A percentile compares a stretch with the other conserved stretches of the same genome.
Evolutionary conservation across 768 basidiomycete genomes (phyloP).

Genomic region (Vararia minispora): DNA sequence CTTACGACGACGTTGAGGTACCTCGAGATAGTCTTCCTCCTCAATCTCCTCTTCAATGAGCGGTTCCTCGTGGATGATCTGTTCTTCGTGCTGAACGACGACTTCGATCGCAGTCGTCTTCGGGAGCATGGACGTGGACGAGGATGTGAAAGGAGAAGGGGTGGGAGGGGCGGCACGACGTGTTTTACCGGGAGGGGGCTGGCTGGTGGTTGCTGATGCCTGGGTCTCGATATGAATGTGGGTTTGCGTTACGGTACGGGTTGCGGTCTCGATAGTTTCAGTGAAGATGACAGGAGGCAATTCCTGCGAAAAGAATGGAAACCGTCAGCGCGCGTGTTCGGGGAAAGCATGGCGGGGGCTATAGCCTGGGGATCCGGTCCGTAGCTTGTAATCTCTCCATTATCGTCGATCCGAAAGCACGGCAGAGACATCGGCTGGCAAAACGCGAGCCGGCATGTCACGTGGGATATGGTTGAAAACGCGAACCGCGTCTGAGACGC

Average conservation of each 20-base stretch:
- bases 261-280: constrained; percentile 45
- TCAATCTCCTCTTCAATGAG: constrained; percentile 27
- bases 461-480: constrained; percentile 14
- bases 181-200: constrained; percentile 70
- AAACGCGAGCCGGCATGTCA: constrained; percentile 9
- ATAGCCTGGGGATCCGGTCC: constrained; percentile 12
- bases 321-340: constrained; percentile 13
- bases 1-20: constrained; percentile 24
- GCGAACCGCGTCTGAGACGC: constrained; percentile 21
- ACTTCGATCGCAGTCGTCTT: constrained; percentile 64
- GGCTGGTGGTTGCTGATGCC: constrained; percentile 38
- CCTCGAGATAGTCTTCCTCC: constrained; percentile 34
- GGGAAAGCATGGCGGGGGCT: constrained; percentile 14
- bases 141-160: constrained; percentile 50
- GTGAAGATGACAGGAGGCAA: constrained; percentile 31
- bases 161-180: constrained; percentile 64
- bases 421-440: constrained; percentile 12
- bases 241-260: constrained; percentile 38
- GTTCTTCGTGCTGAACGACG: constrained; percentile 45
- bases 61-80: constrained; percentile 20
- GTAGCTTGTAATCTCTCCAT: not conserved
- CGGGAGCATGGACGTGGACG: constrained; percentile 47
- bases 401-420: constrained; percentile 1
- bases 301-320: constrained; percentile 23
- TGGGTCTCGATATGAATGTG: constrained; percentile 24